Evolutionary conservation across 768 basidiomycete species (phyloP).

Genomic region (Termitomyces eurrhizus): DNA sequence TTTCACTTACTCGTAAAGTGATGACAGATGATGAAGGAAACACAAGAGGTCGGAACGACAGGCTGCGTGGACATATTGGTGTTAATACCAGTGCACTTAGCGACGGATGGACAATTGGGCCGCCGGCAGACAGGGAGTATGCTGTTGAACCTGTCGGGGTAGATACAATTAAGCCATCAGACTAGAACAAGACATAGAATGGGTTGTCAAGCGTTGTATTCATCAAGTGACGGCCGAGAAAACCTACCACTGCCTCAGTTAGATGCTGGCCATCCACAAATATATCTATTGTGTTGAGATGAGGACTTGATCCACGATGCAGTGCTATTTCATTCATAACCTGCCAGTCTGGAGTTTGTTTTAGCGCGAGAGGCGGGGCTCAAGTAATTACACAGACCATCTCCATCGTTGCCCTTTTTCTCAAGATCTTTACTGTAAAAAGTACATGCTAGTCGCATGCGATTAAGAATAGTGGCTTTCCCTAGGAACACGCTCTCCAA

Average conservation of each 20-base stretch:
- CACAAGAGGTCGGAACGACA: conserved; percentile 89
- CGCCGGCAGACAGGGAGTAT: conserved; percentile 92
- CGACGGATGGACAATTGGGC: conserved; percentile 93
- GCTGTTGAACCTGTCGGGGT: conserved; percentile 97
- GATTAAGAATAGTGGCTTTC: conserved; percentile 75
- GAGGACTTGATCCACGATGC: conserved; percentile 88
- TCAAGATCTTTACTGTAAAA: conserved; percentile 61
- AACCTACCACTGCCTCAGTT: conserved; percentile 89
- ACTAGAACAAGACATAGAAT: conserved; percentile 39
- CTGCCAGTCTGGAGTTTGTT: conserved; percentile 68
- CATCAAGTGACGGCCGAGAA: conserved; percentile 3
- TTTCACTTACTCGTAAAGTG: conserved; percentile 58
- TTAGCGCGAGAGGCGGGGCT: conserved; percentile 4
- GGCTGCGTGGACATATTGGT: conserved; percentile 91
- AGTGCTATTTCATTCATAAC: conserved; percentile 97
- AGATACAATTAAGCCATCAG: conserved; percentile 90
- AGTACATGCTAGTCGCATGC: conserved; percentile 87
- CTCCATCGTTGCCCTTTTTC: conserved; percentile 52
- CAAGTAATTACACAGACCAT: conserved; percentile 40
- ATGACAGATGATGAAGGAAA: conserved; percentile 80
- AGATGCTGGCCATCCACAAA: conserved; percentile 93
- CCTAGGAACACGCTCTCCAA: conserved; percentile 76
- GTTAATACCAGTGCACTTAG: conserved; percentile 87
- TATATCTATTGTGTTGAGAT: conserved; percentile 90
- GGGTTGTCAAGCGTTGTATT: conserved; percentile 10